phyloP scores from a whole-genome alignment of 768 basidiomycete species.

The Hypholoma fasciculare region DNA sequence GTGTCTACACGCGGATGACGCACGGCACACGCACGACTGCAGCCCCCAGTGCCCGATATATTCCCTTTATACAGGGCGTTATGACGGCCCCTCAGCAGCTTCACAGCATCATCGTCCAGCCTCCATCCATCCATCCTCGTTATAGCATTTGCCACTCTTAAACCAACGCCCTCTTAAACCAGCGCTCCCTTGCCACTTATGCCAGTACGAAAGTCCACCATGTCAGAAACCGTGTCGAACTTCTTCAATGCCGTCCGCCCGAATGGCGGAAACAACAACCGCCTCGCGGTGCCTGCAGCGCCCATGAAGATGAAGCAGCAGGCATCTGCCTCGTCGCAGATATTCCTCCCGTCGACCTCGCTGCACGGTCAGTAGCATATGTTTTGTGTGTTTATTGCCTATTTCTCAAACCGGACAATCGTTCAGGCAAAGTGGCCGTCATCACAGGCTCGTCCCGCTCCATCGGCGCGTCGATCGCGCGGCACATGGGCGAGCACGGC shows the following conservation, averaged over 20 bases:
- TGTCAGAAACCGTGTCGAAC: constrained; percentile 23
- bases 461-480: constrained; percentile 58
- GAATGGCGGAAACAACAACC: constrained; percentile 10
- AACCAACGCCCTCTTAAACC: too few species aligned
- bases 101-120: too few species aligned
- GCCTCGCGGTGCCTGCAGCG: constrained; percentile 14
- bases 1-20: too few species aligned
- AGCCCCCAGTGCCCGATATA: too few species aligned
- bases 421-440: constrained; percentile 51
- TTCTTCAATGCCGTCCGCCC: constrained; percentile 22
- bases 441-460: constrained; percentile 62
- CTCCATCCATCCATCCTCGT: too few species aligned
- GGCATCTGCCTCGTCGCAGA: constrained; percentile 19
- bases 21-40: too few species aligned
- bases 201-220: constrained; percentile 19
- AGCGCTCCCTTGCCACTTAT: background rate
- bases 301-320: constrained; percentile 19
- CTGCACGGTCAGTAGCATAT: constrained; percentile 21
- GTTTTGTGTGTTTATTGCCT: background rate
- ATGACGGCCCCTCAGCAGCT: too few species aligned
- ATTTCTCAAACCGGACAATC: background rate
- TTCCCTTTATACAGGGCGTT: too few species aligned
- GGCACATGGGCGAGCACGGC: constrained; percentile 53
- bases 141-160: too few species aligned
- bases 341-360: constrained; percentile 25